These are phyloP conservation scores for Mycena venus DNA, from an alignment of 768 basidiomycete species.

Conservation along the genomic window DNA sequence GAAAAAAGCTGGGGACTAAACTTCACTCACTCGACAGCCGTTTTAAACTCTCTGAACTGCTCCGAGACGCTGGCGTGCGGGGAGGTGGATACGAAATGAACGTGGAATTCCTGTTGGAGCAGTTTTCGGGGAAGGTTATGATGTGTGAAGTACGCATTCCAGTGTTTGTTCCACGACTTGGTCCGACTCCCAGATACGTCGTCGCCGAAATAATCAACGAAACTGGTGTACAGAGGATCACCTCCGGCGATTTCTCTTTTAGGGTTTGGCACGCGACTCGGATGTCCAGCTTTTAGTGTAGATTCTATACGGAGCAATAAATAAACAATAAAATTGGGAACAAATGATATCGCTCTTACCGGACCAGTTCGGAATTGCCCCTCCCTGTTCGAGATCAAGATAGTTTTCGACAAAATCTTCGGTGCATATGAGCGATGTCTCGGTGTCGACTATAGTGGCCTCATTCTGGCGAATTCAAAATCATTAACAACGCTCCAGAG, in stretches of 20 bases:
- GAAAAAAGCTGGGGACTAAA: conserved; percentile 30
- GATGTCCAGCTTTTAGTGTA: conserved; percentile 36
- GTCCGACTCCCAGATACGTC: conserved; percentile 56
- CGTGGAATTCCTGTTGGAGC: conserved; percentile 49
- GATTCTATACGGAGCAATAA: not conserved
- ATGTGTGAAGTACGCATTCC: conserved; percentile 55
- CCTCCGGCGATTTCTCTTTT: conserved; percentile 45
- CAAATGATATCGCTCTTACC: not conserved
- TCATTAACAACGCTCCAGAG: too few relatives aligned
- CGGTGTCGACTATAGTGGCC: not conserved
- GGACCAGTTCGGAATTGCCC: not conserved
- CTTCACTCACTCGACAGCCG: conserved; percentile 46
- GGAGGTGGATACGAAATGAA: conserved; percentile 56
- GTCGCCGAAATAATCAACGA: conserved; percentile 51
- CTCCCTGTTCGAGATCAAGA: not conserved
- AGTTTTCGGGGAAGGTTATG: conserved; percentile 50
- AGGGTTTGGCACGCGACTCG: conserved; percentile 48
- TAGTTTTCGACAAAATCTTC: not conserved
- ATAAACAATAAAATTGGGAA: not conserved
- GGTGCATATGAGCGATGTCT: not conserved
- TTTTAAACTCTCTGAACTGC: conserved; percentile 50
- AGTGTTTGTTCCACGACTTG: conserved; percentile 59
- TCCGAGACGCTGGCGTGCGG: conserved; percentile 50
- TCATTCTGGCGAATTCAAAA: not conserved
- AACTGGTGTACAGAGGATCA: conserved; percentile 46